Evolutionary conservation across 2,329 filamentous ascomycete genomes (phyloP).

Genomic region (Alternaria novae-zelandiae): DNA sequence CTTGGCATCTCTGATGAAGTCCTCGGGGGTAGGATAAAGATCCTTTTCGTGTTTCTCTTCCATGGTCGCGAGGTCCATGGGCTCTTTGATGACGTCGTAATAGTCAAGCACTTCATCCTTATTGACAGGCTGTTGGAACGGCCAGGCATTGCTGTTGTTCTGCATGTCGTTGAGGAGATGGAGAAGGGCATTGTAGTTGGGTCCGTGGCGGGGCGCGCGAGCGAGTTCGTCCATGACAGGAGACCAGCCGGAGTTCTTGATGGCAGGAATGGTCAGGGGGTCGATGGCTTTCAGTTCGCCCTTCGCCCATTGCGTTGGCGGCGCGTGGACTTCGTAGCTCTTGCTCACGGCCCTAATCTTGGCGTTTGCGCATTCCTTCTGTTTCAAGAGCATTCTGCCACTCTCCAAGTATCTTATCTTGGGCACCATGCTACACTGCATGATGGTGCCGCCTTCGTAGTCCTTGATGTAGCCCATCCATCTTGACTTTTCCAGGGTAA

Average conservation of each 20-base stretch:
- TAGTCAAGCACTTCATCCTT: constrained; percentile 98
- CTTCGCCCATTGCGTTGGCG: constrained; percentile 85
- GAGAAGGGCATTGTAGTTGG: constrained; percentile 92
- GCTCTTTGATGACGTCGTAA: constrained; percentile 97
- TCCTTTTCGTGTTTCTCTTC: constrained; percentile 94
- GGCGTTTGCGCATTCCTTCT: constrained; percentile 92
- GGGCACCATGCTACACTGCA: constrained; percentile 98
- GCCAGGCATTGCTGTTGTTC: constrained; percentile 92
- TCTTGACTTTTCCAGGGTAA: constrained; percentile 83
- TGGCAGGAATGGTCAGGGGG: constrained; percentile 83
- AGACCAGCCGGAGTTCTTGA: constrained; percentile 90
- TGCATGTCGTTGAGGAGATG: constrained; percentile 94
- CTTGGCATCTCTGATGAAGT: constrained; percentile 87
- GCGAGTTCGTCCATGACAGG: constrained; percentile 97
- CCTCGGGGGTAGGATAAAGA: constrained; percentile 87
- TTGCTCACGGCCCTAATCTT: constrained; percentile 93
- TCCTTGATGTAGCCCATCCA: constrained; percentile 99
- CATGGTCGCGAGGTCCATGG: constrained; percentile 97
- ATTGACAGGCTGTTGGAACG: constrained; percentile 92
- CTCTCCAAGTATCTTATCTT: constrained; percentile 92
- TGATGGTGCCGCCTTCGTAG: constrained; percentile 97
- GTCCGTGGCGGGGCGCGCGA: constrained; percentile 91
- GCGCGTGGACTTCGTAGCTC: constrained; percentile 83
- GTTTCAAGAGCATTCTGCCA: constrained; percentile 92
- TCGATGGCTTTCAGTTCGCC: constrained; percentile 72